Evolutionary conservation across 225 moss, liverwort and hornwort genomes (phyloP).

Genomic region (Thuidium tamariscinum): DNA sequence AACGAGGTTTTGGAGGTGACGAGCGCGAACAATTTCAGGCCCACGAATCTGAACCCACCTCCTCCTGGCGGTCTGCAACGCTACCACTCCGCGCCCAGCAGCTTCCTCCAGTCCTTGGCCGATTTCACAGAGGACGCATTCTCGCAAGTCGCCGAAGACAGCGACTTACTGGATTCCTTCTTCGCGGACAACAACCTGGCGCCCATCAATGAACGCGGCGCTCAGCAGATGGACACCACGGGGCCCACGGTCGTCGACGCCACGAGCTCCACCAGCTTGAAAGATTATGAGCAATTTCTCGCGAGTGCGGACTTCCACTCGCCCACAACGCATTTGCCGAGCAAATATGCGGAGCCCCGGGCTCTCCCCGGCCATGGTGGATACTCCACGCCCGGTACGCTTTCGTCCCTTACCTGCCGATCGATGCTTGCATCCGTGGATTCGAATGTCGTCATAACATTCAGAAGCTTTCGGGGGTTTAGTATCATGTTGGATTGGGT

Average conservation of each 20-base stretch:
- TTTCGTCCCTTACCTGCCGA: background rate
- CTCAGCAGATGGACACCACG: conserved; percentile 29
- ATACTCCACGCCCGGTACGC: conserved; percentile 1
- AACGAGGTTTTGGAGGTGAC: conserved; percentile 12
- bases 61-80: conserved; percentile 24
- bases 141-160: conserved; percentile 1
- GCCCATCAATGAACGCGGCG: conserved; percentile 22
- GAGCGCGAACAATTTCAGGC: background rate
- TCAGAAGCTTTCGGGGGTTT: background rate
- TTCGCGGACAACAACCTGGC: conserved; percentile 15
- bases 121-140: conserved; percentile 31
- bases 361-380: conserved; percentile 1
- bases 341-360: background rate
- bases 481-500: background rate
- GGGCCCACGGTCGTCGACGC: background rate
- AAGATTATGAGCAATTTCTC: conserved; percentile 25
- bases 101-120: conserved; percentile 15
- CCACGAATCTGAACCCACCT: background rate
- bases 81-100: conserved; percentile 51
- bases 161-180: background rate
- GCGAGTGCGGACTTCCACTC: background rate
- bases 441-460: background rate
- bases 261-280: background rate
- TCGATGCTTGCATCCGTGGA: background rate
- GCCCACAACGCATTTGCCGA: background rate